Evolutionary conservation across 2,329 filamentous ascomycete genomes (phyloP).

Genomic region (Neonectria hederae): DNA sequence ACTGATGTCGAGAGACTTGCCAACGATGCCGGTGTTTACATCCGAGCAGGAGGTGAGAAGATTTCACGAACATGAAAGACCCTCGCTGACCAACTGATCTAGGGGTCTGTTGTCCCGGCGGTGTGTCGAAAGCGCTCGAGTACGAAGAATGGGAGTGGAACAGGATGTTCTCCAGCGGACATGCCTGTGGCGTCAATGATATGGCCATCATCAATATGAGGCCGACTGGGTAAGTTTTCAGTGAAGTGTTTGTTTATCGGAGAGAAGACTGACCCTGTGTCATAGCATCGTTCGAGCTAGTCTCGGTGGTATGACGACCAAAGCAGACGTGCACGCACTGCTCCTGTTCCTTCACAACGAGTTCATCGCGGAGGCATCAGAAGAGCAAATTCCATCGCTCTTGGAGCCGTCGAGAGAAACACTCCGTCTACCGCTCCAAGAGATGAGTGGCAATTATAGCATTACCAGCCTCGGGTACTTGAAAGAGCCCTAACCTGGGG

Average conservation of each 20-base stretch:
- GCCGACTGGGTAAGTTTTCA: slow-evolving; percentile 59
- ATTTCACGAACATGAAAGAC: too few species aligned
- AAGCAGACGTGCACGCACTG: slow-evolving; percentile 62
- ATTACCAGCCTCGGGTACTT: slow-evolving; percentile 11
- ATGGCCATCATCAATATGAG: slow-evolving; percentile 62
- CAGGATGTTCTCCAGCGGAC: slow-evolving; percentile 63
- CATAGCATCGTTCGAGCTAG: slow-evolving; percentile 67
- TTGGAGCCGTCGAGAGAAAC: slow-evolving; percentile 25
- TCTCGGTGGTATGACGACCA: slow-evolving; percentile 69
- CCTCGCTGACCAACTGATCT: background rate
- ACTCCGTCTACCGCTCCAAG: slow-evolving; percentile 26
- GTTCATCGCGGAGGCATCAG: slow-evolving; percentile 23
- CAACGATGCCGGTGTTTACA: slow-evolving; percentile 64
- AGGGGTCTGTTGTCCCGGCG: slow-evolving; percentile 61
- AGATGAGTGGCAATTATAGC: slow-evolving; percentile 21
- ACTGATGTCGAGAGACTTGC: slow-evolving; percentile 67
- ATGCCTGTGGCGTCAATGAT: slow-evolving; percentile 65
- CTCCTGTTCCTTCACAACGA: slow-evolving; percentile 53
- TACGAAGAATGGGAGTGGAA: slow-evolving; percentile 65
- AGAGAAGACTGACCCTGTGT: slow-evolving; percentile 17
- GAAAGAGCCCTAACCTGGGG: slow-evolving; percentile 9
- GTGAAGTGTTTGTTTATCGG: background rate
- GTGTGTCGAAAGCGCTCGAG: slow-evolving; percentile 56
- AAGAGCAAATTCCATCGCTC: slow-evolving; percentile 4
- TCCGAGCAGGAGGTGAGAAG: slow-evolving; percentile 62